Evolutionary conservation across 1,139 yeast genomes (phyloP).

Genomic region (Casaregolazyma lundiana): DNA sequence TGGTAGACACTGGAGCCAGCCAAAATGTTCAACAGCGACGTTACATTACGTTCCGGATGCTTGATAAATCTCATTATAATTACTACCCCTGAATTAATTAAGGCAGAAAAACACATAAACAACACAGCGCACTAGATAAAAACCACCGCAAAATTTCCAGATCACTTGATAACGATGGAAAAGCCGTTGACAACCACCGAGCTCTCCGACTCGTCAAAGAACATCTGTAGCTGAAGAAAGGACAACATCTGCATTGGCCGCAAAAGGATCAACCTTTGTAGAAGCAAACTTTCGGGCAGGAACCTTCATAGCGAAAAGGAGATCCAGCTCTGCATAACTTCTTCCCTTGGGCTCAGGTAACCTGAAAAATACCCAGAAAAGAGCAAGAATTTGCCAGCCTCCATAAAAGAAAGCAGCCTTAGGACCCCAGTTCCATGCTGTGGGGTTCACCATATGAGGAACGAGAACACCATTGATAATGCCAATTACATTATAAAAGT

Average conservation of each 20-base stretch:
- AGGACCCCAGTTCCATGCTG: slow-evolving; percentile 52
- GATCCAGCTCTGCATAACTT: slow-evolving; percentile 55
- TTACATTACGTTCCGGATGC: too few species aligned
- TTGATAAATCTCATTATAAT: too few species aligned
- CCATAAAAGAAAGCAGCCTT: slow-evolving; percentile 56
- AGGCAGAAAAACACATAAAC: too few species aligned
- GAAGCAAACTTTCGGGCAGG: slow-evolving; percentile 30
- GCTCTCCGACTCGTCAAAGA: background rate
- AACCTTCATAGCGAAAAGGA: slow-evolving; percentile 42
- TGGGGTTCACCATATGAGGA: slow-evolving; percentile 56
- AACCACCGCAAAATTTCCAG: too few species aligned
- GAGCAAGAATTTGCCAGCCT: slow-evolving; percentile 39
- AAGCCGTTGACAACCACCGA: too few species aligned
- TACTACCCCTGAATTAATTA: too few species aligned
- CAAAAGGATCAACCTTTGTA: slow-evolving; percentile 2
- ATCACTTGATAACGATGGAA: too few species aligned
- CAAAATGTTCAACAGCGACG: too few species aligned
- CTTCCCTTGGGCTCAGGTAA: slow-evolving; percentile 56
- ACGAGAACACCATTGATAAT: slow-evolving; percentile 40
- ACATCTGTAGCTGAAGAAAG: background rate
- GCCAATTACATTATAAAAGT: slow-evolving; percentile 39
- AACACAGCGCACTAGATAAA: too few species aligned
- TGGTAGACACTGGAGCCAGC: too few species aligned
- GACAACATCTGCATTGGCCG: background rate
- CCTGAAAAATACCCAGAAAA: slow-evolving; percentile 45